phyloP scores from a whole-genome alignment of 1,139 yeast species.

The Geotrichum fermentans region DNA sequence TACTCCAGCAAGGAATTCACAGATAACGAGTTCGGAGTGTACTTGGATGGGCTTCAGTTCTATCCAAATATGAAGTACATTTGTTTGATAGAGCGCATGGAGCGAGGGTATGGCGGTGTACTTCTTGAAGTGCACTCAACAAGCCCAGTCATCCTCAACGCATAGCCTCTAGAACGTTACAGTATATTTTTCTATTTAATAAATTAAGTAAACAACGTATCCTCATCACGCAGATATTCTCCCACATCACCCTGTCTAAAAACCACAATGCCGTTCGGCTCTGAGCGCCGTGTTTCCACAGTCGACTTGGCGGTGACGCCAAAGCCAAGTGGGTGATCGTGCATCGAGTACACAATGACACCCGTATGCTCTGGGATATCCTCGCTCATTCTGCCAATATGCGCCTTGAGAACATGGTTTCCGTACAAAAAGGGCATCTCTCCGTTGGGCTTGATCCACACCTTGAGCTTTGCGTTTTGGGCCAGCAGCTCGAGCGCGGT shows the following conservation, averaged over 20 bases:
- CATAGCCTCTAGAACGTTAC: neutral
- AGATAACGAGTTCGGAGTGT: slow-evolving; percentile 45
- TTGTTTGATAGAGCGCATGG: slow-evolving; percentile 32
- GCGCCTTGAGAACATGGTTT: slow-evolving; percentile 93
- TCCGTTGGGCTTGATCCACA: slow-evolving; percentile 95
- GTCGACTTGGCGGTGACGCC: slow-evolving; percentile 94
- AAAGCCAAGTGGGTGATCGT: slow-evolving; percentile 88
- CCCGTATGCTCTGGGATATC: slow-evolving; percentile 99
- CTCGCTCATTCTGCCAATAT: slow-evolving; percentile 92
- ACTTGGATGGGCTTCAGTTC: slow-evolving; percentile 35
- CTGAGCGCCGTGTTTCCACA: slow-evolving; percentile 78
- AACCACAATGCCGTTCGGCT: slow-evolving; percentile 91
- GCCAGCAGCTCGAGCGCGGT: slow-evolving; percentile 83
- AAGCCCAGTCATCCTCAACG: slow-evolving; percentile 21
- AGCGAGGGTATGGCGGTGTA: slow-evolving; percentile 30
- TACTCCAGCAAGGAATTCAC: slow-evolving; percentile 43
- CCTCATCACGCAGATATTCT: slow-evolving; percentile 96
- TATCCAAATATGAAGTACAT: slow-evolving; percentile 21
- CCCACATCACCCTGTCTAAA: slow-evolving; percentile 98
- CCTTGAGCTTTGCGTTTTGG: slow-evolving; percentile 83
- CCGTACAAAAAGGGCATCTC: slow-evolving; percentile 98
- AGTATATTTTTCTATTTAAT: neutral
- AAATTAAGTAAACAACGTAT: slow-evolving; percentile 73
- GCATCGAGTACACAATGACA: slow-evolving; percentile 84
- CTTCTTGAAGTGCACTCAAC: slow-evolving; percentile 23